Base-by-base conservation (phyloP, 1,139 yeast species). In the Diutina sp. region DNA sequence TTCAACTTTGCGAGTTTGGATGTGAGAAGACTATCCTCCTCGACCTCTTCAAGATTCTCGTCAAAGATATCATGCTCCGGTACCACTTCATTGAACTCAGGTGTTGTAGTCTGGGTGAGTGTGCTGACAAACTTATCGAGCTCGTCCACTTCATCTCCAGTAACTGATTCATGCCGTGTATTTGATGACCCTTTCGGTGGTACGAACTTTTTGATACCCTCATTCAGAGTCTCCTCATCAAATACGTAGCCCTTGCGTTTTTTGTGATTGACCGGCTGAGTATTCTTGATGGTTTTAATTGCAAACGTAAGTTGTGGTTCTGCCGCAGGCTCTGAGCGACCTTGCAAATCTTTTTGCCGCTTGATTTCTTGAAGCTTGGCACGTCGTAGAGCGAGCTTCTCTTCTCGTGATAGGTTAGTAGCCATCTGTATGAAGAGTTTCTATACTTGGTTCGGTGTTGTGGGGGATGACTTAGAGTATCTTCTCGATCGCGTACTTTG, bases 321-420 rank as follows among this genome's bases (percentile, higher is more conserved):
- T n/a, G 50, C 9, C 25, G 25, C 30, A 5, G 25, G 11, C 12
- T 46, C n/a, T 30, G 28, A 25, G 50, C 29, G 30, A 12, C 30
- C 35, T 6, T 28, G 51, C 30, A 32, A 6, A n/a, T 51, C 47
- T 21, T 51, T 44, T n/a, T 44, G 32, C 21, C 47, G 55, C 14
- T 51, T 38, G 32, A 51, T 46, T 14, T 38, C 44, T 62, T 64
- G 55, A 66, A 60, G 41, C 25, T 55, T 44, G 45, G 44, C 44
- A 29, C 53, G 44, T 14, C 53, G 41, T 50, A 50, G 44, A 6
- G 44, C 44, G 14, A 50, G 41, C 53, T 50, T 50, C 21, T 50
- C 53, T 16, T 50, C 53, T 29, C 51, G 51, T 28, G 51, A 47
- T 47, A 47, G 12, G 51, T 47, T 47, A 47, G 51, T 47, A 47